Base-by-base conservation (phyloP, 2,329 filamentous ascomycete species). In the Didymella pinodella region DNA sequence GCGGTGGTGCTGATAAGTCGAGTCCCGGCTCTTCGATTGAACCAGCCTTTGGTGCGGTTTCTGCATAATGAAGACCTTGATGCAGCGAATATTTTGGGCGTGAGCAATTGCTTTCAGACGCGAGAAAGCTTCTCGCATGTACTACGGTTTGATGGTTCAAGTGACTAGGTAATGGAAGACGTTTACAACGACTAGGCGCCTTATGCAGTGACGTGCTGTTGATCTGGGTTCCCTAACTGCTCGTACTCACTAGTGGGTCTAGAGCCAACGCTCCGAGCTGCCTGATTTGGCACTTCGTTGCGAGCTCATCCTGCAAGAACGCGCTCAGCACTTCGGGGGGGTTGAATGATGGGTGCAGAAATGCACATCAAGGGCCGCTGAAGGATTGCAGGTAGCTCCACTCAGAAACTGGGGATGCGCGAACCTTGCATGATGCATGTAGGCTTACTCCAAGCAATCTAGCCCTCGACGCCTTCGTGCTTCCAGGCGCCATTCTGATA, bases 391-490 rank as follows among this genome's bases (percentile, higher is more conserved):
- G 36, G 11, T 3, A 46, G 49, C 40, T 49, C 36, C 43, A 46
- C 47, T 28, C 11, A 54, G 44, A 59, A 59, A 46, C 56, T 59
- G 56, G 56, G 56, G 56, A 47, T 54, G 50, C 41, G 34, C 34
- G 56, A 44, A 48, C 50, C 56, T 54, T 59, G 56, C 56, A 59
- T 50, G 50, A 22, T 44, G 46, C 41, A 50, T 47, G 25, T 26
- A 36, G 46, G 43, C 47, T 61, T 61, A 58, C 54, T 44, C 47
- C n/a, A 57, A 61, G 41, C 32, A 59, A 55, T 59, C 53, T 66
- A 61, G 61, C 43, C 59, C 57, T 40, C 34, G 38, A 36, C 32
- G 57, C 29, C 52, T 43, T 64, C 54, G 64, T 66, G 65, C 54
- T 47, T 50, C 25, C 55, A 59, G 40, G 58, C 56, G 20, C 36